These are phyloP conservation scores for Coniochaeta prunicola DNA, from an alignment of 2,329 filamentous ascomycete species.

Conservation along the genomic window DNA sequence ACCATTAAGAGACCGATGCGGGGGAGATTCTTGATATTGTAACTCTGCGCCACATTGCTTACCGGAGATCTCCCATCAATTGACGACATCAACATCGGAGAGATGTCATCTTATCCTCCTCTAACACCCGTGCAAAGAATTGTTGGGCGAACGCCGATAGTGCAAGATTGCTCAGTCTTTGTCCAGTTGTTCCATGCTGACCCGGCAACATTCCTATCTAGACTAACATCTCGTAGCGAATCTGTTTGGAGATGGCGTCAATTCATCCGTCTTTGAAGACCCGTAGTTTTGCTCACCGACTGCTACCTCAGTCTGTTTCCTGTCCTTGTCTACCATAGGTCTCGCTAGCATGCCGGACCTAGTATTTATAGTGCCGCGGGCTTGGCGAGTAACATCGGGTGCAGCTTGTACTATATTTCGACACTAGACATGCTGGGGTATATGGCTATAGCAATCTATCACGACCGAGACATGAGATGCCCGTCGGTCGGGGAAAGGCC, in stretches of 20 bases:
- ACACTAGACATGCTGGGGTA: not conserved
- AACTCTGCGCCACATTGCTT: not conserved
- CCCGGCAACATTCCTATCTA: not conserved
- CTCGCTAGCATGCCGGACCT: not conserved
- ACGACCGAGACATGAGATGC: not conserved
- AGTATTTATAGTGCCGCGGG: not conserved
- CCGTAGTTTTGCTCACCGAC: not conserved
- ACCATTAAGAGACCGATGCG: not conserved
- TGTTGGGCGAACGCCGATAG: not conserved
- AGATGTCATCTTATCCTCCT: not conserved
- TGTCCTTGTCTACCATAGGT: not conserved
- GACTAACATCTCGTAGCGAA: not conserved
- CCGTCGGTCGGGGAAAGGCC: not conserved
- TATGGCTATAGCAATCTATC: not conserved
- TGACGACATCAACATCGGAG: not conserved
- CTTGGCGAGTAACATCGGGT: not conserved
- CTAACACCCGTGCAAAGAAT: not conserved
- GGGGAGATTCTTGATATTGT: not conserved
- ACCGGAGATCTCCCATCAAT: not conserved
- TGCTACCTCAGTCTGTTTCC: not conserved
- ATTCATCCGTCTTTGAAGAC: not conserved
- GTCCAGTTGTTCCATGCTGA: not conserved
- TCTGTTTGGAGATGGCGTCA: not conserved
- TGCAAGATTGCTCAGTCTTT: not conserved
- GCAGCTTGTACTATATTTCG: not conserved